A percentile compares a stretch with the other conserved stretches of the same genome.
Evolutionary conservation across 225 moss, liverwort and hornwort species (phyloP).

Genomic region (Lunularia cruciata): DNA sequence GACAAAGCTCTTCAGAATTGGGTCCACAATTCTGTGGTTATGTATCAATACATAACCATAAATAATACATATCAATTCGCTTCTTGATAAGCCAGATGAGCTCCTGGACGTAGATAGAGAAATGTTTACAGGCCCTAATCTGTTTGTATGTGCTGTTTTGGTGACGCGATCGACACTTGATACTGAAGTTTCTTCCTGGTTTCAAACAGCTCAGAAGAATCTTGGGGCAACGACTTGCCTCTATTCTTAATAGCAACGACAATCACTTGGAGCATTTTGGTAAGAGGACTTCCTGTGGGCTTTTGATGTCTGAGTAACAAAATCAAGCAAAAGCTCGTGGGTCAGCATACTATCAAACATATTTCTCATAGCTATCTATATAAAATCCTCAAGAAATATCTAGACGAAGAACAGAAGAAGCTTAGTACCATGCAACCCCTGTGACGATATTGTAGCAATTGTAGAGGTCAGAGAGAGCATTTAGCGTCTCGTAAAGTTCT

Average conservation of each 20-base stretch:
- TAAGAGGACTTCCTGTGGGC: conserved; percentile 16
- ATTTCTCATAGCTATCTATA: no score
- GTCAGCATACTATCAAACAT: no score
- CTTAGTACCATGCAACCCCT: no score
- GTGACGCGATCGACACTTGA: conserved; percentile 12
- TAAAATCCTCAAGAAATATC: no score
- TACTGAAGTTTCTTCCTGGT: not conserved
- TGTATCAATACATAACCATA: not conserved
- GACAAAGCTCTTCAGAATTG: no score
- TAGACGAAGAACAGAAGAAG: no score
- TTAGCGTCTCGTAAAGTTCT: no score
- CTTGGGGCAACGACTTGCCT: not conserved
- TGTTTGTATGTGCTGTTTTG: conserved; percentile 28
- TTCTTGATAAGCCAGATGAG: not conserved
- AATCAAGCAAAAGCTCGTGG: no score
- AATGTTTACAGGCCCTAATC: conserved; percentile 12
- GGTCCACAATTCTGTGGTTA: no score
- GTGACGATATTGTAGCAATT: no score
- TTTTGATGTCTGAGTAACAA: conserved; percentile 22
- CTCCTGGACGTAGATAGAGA: not conserved
- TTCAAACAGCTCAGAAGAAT: conserved; percentile 23
- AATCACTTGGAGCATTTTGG: conserved; percentile 7
- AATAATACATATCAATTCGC: not conserved
- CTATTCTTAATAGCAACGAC: conserved; percentile 16
- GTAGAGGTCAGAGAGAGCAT: no score